These are phyloP conservation scores for Apiospora rasikravindrae DNA, from an alignment of 2,329 filamentous ascomycete genomes.

Conservation along the genomic window DNA sequence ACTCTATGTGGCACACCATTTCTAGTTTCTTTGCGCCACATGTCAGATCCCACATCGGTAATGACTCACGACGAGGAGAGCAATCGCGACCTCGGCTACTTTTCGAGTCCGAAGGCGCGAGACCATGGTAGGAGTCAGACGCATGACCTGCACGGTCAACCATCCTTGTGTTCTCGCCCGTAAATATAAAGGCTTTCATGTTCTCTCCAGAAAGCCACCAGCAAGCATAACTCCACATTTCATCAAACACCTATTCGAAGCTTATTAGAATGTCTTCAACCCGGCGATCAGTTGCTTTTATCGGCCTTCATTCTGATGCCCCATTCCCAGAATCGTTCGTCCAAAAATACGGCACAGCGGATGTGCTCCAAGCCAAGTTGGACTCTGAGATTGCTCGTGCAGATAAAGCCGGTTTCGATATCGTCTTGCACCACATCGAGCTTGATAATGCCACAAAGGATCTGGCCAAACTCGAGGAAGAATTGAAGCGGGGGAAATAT, in stretches of 20 bases:
- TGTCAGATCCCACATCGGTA: neutral
- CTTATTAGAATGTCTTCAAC: neutral
- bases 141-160: neutral
- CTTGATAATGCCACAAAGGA: neutral
- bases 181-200: neutral
- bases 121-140: neutral
- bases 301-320: conserved; percentile 6
- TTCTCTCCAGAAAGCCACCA: neutral
- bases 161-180: neutral
- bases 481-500: conserved; percentile 1
- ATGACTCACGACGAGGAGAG: neutral
- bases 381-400: conserved; percentile 1
- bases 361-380: neutral
- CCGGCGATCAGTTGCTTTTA: neutral
- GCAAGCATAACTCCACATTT: neutral
- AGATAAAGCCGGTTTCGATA: neutral
- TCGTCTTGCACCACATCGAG: conserved; percentile 3
- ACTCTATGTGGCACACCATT: neutral
- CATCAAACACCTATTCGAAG: neutral
- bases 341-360: conserved; percentile 2
- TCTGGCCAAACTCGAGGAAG: neutral
- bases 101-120: neutral
- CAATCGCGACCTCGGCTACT: neutral
- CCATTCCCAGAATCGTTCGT: conserved; percentile 5
- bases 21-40: neutral